Conservation (phyloP, 257 asterid genomes). For the Gentiana macrophylla region DNA sequence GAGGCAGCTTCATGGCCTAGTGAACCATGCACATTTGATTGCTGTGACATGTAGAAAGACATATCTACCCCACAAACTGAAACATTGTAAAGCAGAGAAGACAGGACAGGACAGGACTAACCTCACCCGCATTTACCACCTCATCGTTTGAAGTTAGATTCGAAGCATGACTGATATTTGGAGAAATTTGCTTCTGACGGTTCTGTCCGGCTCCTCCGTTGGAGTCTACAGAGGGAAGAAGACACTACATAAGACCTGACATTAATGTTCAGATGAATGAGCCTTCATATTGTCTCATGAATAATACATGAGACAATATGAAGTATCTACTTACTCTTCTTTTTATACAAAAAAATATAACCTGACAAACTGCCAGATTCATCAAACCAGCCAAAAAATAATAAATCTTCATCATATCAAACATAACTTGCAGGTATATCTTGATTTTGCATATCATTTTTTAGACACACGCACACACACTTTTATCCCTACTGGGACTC, state of each 20-base stretch:
- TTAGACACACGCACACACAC: too few relatives aligned
- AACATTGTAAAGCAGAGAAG: neutral
- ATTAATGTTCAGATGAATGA: neutral
- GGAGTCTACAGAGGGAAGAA: conserved; percentile 40
- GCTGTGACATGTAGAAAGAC: conserved; percentile 34
- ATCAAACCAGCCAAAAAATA: too few relatives aligned
- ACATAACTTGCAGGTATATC: too few relatives aligned
- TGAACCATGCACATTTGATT: conserved; percentile 25
- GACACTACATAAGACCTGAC: neutral
- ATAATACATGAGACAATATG: too few relatives aligned
- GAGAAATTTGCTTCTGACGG: conserved; percentile 47
- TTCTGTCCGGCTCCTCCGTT: conserved; percentile 50
- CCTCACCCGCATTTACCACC: conserved; percentile 43
- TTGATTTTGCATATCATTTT: too few relatives aligned
- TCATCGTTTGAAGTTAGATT: conserved; percentile 26
- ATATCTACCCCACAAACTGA: conserved; percentile 3
- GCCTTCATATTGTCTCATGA: neutral
- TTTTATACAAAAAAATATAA: too few relatives aligned
- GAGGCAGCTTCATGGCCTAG: conserved; percentile 24
- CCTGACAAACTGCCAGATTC: too few relatives aligned
- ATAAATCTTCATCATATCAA: too few relatives aligned
- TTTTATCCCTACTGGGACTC: too few relatives aligned
- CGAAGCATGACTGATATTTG: conserved; percentile 35
- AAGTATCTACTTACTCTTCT: too few relatives aligned
- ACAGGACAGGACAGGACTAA: conserved; percentile 15